Conservation (phyloP, 2,329 filamentous ascomycete genomes). For the Claviceps paspali region DNA sequence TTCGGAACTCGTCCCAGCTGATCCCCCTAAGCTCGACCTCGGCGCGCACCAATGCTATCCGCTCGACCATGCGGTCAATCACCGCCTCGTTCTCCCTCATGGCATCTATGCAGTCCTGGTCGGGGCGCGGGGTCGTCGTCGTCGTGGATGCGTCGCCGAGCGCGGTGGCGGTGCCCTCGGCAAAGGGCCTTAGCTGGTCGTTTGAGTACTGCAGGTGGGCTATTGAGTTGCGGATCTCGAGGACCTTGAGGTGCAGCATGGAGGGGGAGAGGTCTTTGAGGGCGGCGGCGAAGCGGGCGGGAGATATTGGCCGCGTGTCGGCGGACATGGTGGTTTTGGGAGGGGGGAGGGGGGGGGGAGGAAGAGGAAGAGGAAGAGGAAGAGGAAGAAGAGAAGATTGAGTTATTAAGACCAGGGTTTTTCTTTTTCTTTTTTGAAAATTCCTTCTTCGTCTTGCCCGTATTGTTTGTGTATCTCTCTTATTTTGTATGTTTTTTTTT, state of each 20-base stretch:
- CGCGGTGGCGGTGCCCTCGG: slow-evolving; percentile 31
- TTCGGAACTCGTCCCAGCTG: slow-evolving; percentile 41
- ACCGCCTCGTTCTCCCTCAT: slow-evolving; percentile 57
- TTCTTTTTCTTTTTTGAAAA: too few species aligned
- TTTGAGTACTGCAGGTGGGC: slow-evolving; percentile 61
- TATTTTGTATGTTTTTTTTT: too few species aligned
- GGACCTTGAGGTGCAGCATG: slow-evolving; percentile 56
- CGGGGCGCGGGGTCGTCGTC: slow-evolving; percentile 22
- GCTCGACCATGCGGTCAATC: slow-evolving; percentile 50
- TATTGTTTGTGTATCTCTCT: too few species aligned
- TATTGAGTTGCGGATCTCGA: slow-evolving; percentile 62
- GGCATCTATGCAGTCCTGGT: slow-evolving; percentile 59
- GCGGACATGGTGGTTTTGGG: slow-evolving; percentile 37
- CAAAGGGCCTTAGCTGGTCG: slow-evolving; percentile 54
- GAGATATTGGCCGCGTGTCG: slow-evolving; percentile 43
- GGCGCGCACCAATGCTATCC: slow-evolving; percentile 44
- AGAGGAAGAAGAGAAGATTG: too few species aligned
- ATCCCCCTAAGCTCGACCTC: slow-evolving; percentile 48
- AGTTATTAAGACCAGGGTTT: too few species aligned
- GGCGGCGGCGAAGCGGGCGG: slow-evolving; percentile 49
- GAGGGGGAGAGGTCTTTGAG: slow-evolving; percentile 50
- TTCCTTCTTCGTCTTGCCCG: too few species aligned
- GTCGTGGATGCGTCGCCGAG: slow-evolving; percentile 8
- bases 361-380: not conserved
- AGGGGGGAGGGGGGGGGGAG: too few species aligned